Evolutionary conservation across 1,284 basidiomycete species (phyloP), one percentile per base, ranked within the genome.

Genomic region (Rhodotorula sp.): DNA sequence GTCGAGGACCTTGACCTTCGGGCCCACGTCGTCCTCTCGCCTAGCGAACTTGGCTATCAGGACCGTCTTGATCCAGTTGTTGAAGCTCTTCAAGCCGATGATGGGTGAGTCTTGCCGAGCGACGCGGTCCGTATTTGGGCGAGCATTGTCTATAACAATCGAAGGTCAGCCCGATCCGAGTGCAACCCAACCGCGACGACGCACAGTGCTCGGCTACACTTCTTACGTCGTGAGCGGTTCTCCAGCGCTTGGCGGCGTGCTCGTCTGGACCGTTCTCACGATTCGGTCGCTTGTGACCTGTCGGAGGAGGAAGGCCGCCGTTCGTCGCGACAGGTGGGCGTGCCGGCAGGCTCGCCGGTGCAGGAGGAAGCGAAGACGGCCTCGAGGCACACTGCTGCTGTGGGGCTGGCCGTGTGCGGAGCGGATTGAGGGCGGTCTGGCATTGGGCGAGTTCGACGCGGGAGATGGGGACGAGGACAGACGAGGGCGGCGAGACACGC

Each of bases 61-160:
- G 16, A 96, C 92, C 20, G 91, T 92, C 81, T 98, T 98, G 76
- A 97, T 88, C 94, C 96, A 99, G 82, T 99, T 99, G 83, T 99
- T 99, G 83, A 98, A 99, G 79, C 87, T 91, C 81, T 95, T 94
- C 65, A 99, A 85, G 30, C 93, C 94, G 68, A 97, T 92, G 78
- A 99, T 99, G 46, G 94, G 92, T 10, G 94, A 97, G n/a, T 89
- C 87, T 72, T 87, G 86, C 48, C 96, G 89, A 73, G 89, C 87
- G 15, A 87, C 84, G 40, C 92, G 86, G 62, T 92, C 94, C 18
- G 95, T 89, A 70, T 99, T 94, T 7, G 91, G 92, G 16, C 96
- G 87, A 54, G 87, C 85, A 80, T 99, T 99, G 82, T 99, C 73
- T 74, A 47, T 15, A 2, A 24, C 4, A 7, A 3, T 11, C 40